phyloP scores from a whole-genome alignment of 2,329 filamentous ascomycete genomes.

The Ophiostoma fasciatum region DNA sequence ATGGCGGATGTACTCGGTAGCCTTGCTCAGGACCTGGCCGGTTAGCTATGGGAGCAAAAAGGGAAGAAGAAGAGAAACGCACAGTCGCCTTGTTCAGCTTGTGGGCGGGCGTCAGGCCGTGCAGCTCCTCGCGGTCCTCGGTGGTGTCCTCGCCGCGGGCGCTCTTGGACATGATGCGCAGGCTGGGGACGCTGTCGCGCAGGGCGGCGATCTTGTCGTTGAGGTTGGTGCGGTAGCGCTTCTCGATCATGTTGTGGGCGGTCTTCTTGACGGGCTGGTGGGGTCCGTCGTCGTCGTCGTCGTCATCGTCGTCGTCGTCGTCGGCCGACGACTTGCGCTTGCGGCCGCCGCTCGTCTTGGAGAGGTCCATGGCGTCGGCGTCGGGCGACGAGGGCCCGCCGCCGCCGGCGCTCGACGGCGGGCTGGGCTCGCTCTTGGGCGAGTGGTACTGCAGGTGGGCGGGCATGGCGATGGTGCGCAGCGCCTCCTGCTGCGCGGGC shows the following conservation, averaged over 20 bases:
- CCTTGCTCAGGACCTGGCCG: conserved; percentile 64
- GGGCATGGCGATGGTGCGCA: conserved; percentile 51
- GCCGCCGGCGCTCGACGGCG: conserved; percentile 37
- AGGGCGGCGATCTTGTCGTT: conserved; percentile 95
- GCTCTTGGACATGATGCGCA: conserved; percentile 70
- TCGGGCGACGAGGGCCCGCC: conserved; percentile 46
- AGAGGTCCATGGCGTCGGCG: conserved; percentile 25
- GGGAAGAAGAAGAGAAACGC: conserved; percentile 9
- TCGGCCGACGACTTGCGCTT: conserved; percentile 58
- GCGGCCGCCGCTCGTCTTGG: conserved; percentile 30
- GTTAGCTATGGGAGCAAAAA: background rate
- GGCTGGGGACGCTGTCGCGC: conserved; percentile 78
- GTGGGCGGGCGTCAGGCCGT: conserved; percentile 73
- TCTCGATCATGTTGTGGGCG: conserved; percentile 96
- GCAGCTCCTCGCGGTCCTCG: conserved; percentile 64
- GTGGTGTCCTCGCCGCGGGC: conserved; percentile 52
- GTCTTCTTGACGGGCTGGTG: conserved; percentile 65
- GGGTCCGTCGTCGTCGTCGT: conserved; percentile 42
- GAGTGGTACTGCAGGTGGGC: conserved; percentile 45
- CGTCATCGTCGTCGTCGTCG: conserved; percentile 44
- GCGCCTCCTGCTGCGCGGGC: conserved; percentile 43
- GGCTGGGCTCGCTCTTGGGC: conserved; percentile 42
- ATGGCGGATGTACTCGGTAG: conserved; percentile 90
- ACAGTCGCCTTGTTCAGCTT: conserved; percentile 97
- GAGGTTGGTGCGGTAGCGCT: conserved; percentile 86